Conservation (phyloP, 345 rosid species). For the Eucalyptus erythrocorys region DNA sequence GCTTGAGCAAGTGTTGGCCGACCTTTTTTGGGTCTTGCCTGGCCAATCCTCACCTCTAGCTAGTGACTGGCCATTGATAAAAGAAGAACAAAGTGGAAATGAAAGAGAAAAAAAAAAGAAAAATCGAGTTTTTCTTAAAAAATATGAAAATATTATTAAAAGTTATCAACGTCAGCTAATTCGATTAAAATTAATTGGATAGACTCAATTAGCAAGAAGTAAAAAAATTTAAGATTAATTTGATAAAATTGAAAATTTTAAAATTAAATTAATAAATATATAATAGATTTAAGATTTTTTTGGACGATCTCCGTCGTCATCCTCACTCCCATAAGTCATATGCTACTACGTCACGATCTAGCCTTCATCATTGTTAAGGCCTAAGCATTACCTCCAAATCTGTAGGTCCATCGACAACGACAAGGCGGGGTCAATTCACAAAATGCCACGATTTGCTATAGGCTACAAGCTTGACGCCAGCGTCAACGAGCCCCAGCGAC, state of each 20-base stretch:
- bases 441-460: not conserved
- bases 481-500: not conserved
- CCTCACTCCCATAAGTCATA: not conserved
- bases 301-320: too few relatives aligned
- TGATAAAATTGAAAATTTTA: too few relatives aligned
- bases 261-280: too few relatives aligned
- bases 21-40: too few relatives aligned
- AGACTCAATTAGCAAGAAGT: rapidly evolving
- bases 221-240: rapidly evolving
- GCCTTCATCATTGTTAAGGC: not conserved
- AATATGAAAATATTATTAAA: too few relatives aligned
- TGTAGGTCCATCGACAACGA: not conserved
- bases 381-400: not conserved
- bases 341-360: not conserved
- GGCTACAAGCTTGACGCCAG: not conserved
- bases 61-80: rapidly evolving
- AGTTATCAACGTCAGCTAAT: too few relatives aligned
- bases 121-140: too few relatives aligned
- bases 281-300: too few relatives aligned
- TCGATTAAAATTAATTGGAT: too few relatives aligned
- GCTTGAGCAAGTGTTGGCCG: rapidly evolving
- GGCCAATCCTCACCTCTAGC: rapidly evolving
- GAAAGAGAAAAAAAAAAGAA: too few relatives aligned
- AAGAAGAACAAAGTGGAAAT: too few relatives aligned
- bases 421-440: not conserved